Evolutionary conservation across 1,284 basidiomycete genomes (phyloP).

Genomic region (Xanthoconium separans): DNA sequence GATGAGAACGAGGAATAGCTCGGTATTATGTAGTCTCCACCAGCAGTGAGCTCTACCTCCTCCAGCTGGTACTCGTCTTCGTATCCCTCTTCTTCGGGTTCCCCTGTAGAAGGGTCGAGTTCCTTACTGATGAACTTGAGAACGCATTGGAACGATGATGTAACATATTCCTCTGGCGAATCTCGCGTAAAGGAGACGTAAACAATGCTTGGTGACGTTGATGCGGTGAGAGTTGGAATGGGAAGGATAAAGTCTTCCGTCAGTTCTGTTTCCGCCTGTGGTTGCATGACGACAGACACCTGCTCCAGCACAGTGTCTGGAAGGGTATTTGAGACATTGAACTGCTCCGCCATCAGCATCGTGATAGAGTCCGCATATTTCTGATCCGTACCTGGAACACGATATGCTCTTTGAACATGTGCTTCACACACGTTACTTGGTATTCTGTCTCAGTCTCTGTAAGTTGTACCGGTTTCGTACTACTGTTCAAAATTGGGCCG

Average conservation of each 20-base stretch:
- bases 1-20: conserved; percentile 88
- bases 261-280: conserved; percentile 72
- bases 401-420: conserved; percentile 93
- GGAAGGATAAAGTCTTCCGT: conserved; percentile 97
- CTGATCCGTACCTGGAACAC: conserved; percentile 80
- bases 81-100: conserved; percentile 98
- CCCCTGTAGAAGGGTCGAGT: conserved; percentile 93
- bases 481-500: conserved; percentile 88
- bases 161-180: conserved; percentile 72
- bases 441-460: conserved; percentile 99
- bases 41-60: conserved; percentile 90
- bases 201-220: conserved; percentile 76
- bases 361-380: not conserved
- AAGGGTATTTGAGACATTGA: conserved; percentile 98
- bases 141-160: conserved; percentile 89
- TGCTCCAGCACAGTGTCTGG: conserved; percentile 97
- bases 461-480: conserved; percentile 75
- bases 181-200: conserved; percentile 95
- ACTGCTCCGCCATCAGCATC: conserved; percentile 47
- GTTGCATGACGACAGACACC: conserved; percentile 92
- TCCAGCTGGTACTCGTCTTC: conserved; percentile 98
- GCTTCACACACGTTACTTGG: conserved; percentile 95
- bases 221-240: conserved; percentile 64
- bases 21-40: conserved; percentile 92
- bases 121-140: conserved; percentile 98